Conservation (phyloP, 441 rosid species). For the Pelargonium fulgidum region DNA sequence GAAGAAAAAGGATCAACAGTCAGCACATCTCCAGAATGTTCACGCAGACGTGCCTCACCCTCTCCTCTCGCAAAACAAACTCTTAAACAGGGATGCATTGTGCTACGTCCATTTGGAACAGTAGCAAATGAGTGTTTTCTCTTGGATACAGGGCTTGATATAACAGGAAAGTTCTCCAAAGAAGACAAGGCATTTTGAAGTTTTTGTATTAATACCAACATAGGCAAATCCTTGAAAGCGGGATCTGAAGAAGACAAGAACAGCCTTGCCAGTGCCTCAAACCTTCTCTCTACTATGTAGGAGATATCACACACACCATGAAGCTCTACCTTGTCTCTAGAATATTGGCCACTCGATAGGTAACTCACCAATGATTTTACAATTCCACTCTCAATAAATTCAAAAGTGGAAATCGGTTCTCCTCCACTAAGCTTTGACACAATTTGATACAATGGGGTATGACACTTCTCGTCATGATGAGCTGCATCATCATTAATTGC, state of each 20-base stretch:
- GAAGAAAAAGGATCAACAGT: conserved; percentile 82
- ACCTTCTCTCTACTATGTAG: conserved; percentile 51
- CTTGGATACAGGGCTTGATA: conserved; percentile 49
- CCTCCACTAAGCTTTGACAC: conserved; percentile 61
- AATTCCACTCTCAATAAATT: conserved; percentile 86
- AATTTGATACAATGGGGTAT: conserved; percentile 44
- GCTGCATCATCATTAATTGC: conserved; percentile 24
- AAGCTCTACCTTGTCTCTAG: conserved; percentile 33
- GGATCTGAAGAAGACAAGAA: conserved; percentile 42
- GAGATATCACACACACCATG: conserved; percentile 27
- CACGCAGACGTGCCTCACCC: conserved; percentile 58
- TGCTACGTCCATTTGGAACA: conserved; percentile 55
- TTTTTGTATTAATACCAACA: conserved; percentile 54
- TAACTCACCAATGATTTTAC: conserved; percentile 63
- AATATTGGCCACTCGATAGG: conserved; percentile 56
- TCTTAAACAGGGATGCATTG: conserved; percentile 60
- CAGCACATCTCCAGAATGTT: conserved; percentile 47
- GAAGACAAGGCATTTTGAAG: conserved; percentile 78
- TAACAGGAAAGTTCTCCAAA: conserved; percentile 75
- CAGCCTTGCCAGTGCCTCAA: conserved; percentile 58
- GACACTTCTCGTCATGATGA: conserved; percentile 48
- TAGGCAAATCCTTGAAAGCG: conserved; percentile 43
- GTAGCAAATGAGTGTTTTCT: conserved; percentile 56
- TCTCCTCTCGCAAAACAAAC: conserved; percentile 67
- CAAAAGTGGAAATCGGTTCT: conserved; percentile 90